Evolutionary conservation across 2,329 filamentous ascomycete genomes (phyloP), one percentile per base, ranked within the genome.

Genomic region (Berkeleyomyces rouxiae): DNA sequence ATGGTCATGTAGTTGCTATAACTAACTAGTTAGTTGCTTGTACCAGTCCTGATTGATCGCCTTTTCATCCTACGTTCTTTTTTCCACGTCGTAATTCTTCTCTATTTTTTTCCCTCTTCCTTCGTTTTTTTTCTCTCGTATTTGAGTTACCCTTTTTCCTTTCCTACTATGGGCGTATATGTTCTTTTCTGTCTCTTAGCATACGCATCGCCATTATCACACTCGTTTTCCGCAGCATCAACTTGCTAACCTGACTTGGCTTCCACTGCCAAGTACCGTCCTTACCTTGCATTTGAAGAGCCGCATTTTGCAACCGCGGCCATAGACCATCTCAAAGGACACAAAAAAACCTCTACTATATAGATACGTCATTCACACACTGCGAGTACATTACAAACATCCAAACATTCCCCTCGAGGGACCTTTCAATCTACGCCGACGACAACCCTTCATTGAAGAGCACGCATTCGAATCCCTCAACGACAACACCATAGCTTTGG

Each of bases 121-220:
- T 49, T 66, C 62, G 62, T 66, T 63, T 66, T 66, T 66, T 49
- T 58, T 49, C 44, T 57, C 36, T 60, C 49, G 44, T 65, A 42
- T 62, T 44, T 37, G 61, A 39, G 33, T 47, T 57, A 31, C 16
- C 58, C 61, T 42, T 53, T 58, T 58, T 59, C 40, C 61, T 57
- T 36, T 65, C 42, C 61, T 46, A 31, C 36, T 31, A 61, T 61
- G 53, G 43, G 47, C 33, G 37, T 58, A 44, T 44, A 39, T 43
- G 37, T 62, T 55, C 33, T 9, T 64, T 51, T 33, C 33, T 37
- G 9, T 53, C 40, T 57, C 59, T 61, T 64, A 36, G 33, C 43
- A 53, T 53, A 62, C 44, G 16, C 51, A 61, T 37, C 49, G n/a
- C 9, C 36, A 55, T 16, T 16, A 43, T 16, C 42, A 59, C 43